Base-by-base conservation (phyloP, 2,329 filamentous ascomycete species). In the Atkinsonella hypoxylon region DNA sequence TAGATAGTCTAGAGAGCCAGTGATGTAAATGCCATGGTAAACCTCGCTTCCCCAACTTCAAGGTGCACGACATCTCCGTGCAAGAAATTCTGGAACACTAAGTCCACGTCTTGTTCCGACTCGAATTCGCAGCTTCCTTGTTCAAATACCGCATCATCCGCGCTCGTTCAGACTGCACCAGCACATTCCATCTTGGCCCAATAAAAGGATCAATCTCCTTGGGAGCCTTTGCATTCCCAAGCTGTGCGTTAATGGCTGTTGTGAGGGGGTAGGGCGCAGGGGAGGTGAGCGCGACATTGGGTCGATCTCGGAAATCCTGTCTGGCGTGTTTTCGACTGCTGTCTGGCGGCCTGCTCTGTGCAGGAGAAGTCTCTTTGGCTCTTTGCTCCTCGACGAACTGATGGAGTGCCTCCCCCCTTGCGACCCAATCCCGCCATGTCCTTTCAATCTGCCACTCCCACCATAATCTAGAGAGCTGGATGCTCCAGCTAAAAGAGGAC, bases 331-430 rank as follows among this genome's bases (percentile, higher is more conserved):
- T 46, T 22, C 22, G n/a, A 6, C n/a, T 10, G 15, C n/a, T 18
- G 7, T 15, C 9, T 32, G 20, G 9, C 36, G 30, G 12, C 7
- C 13, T 20, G 2, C 9, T 36, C 4, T 4, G 26, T 8, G 6
- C 17, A 8, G 17, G 15, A 10, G 47, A 4, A 17, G 38, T 22
- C 48, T 59, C 52, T 46, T 61, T 55, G 32, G 65, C 49, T 51
- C 60, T 64, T 58, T 76, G 74, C 11, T 62, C 56, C 42, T 70
- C 61, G 6, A 69, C 62, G 22, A 77, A 62, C 34, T 66, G 54
- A 51, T 68, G 57, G 49, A 76, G 55, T 6, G 72, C 73, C 12
- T 57, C 55, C 2, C 67, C 67, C 30, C 71, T 62, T 8, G 72
- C 73, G 20, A 67, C 53, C 62, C 67, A 64, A 50, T 77, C 70